phyloP scores from a whole-genome alignment of 306 rosid species.

The Cicer pinnatifidum region DNA sequence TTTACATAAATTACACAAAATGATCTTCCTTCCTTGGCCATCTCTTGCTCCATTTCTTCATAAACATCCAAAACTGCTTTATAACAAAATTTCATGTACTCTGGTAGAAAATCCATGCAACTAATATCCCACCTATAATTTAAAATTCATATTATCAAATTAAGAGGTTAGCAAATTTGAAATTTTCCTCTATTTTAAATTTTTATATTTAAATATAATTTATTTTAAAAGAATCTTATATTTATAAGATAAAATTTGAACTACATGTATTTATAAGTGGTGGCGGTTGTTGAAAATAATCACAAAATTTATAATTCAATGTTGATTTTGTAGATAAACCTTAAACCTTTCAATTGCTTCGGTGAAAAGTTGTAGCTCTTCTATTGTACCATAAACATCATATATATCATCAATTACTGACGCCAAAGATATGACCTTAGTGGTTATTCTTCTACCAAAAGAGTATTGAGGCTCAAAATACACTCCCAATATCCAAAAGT shows the following conservation, averaged over 20 bases:
- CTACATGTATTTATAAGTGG: too few relatives aligned
- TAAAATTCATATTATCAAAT: background rate
- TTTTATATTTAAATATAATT: too few relatives aligned
- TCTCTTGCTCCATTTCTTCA: conserved; percentile 44
- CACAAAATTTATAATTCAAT: background rate
- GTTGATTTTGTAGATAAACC: background rate
- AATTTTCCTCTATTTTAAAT: too few relatives aligned
- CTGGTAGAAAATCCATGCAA: conserved; percentile 41
- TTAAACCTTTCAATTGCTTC: conserved; percentile 53
- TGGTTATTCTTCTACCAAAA: conserved; percentile 40
- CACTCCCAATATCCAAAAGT: conserved; percentile 53
- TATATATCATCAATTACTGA: conserved; percentile 57
- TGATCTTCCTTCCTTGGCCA: conserved; percentile 36
- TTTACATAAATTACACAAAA: background rate
- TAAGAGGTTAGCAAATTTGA: background rate
- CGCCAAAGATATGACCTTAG: conserved; percentile 2
- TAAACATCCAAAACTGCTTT: conserved; percentile 14
- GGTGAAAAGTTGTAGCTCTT: conserved; percentile 55
- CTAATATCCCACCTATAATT: conserved; percentile 39
- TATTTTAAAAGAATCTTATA: too few relatives aligned
- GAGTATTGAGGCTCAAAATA: conserved; percentile 45
- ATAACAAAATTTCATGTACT: conserved; percentile 40
- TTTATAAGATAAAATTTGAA: too few relatives aligned
- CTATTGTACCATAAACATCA: conserved; percentile 58
- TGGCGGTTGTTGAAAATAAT: too few relatives aligned